These are phyloP conservation scores for Penicillium olsonii DNA, from an alignment of 2,329 filamentous ascomycete species.

Conservation along the genomic window DNA sequence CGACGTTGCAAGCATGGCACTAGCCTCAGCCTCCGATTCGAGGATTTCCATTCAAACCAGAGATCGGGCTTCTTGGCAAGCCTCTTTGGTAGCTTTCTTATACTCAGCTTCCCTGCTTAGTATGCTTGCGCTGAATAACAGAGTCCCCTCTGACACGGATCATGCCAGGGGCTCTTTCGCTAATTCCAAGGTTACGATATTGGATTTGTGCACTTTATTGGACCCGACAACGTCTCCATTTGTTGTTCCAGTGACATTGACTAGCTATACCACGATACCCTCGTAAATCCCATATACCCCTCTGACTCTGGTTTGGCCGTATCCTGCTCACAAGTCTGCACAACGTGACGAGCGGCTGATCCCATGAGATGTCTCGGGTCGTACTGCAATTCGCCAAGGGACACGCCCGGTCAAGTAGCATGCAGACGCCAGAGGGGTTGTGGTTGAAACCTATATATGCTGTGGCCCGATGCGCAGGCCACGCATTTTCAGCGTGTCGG, in stretches of 20 bases:
- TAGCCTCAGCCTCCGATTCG: constrained; percentile 14
- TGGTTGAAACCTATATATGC: background rate
- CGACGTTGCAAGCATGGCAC: constrained; percentile 5
- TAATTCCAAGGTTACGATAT: background rate
- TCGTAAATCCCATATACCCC: no score
- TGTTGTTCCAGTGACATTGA: background rate
- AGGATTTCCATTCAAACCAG: constrained; percentile 8
- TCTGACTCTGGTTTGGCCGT: background rate
- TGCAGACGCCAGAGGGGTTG: background rate
- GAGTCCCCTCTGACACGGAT: background rate
- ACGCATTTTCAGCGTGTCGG: background rate
- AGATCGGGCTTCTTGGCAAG: constrained; percentile 1
- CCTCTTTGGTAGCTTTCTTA: background rate
- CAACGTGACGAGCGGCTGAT: background rate
- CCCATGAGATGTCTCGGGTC: constrained; percentile 5
- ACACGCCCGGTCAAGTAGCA: background rate
- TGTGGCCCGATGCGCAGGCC: background rate
- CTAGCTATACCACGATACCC: background rate
- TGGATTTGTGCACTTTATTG: background rate
- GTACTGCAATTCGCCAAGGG: background rate
- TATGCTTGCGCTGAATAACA: background rate
- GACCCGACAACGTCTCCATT: no score
- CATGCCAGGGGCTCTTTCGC: background rate
- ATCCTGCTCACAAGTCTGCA: background rate
- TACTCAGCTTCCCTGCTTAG: background rate